Conservation (phyloP, 1,284 basidiomycete species). For the Fomitopsis pinicola region DNA sequence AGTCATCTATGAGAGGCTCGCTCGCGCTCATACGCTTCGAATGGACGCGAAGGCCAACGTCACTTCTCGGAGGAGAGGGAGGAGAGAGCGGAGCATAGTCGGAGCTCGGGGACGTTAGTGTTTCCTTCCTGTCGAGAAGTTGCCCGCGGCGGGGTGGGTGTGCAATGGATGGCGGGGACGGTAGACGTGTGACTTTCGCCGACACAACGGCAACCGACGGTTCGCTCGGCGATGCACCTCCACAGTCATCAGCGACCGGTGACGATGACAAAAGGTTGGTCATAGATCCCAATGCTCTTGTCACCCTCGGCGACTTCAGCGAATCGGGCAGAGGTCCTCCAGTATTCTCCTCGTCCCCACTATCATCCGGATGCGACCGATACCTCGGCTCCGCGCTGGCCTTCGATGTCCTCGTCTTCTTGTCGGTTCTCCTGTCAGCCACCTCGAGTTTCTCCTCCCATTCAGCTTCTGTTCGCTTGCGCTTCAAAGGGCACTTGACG, state of each 20-base stretch:
- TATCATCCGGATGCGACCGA: neutral
- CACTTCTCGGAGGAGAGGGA: no score
- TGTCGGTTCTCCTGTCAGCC: slow-evolving; percentile 15
- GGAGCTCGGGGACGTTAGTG: no score
- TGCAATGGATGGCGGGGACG: no score
- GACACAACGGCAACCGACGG: neutral
- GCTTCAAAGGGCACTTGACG: slow-evolving; percentile 31
- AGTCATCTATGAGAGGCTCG: no score
- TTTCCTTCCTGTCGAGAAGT: no score
- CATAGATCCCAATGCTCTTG: slow-evolving; percentile 16
- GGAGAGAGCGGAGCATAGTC: no score
- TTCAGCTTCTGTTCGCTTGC: slow-evolving; percentile 28
- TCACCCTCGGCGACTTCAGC: neutral
- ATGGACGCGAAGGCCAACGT: no score
- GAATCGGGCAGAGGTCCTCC: neutral
- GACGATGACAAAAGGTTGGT: slow-evolving; percentile 16
- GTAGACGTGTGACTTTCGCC: neutral
- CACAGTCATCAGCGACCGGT: neutral
- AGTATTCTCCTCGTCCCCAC: neutral
- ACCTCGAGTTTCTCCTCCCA: slow-evolving; percentile 33
- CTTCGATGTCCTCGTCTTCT: neutral
- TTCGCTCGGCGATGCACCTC: neutral
- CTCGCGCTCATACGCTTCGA: no score
- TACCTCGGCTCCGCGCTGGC: neutral
- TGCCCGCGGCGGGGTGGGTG: no score